Conservation (phyloP, 768 basidiomycete genomes). For the Fistulinella prunicolor region DNA sequence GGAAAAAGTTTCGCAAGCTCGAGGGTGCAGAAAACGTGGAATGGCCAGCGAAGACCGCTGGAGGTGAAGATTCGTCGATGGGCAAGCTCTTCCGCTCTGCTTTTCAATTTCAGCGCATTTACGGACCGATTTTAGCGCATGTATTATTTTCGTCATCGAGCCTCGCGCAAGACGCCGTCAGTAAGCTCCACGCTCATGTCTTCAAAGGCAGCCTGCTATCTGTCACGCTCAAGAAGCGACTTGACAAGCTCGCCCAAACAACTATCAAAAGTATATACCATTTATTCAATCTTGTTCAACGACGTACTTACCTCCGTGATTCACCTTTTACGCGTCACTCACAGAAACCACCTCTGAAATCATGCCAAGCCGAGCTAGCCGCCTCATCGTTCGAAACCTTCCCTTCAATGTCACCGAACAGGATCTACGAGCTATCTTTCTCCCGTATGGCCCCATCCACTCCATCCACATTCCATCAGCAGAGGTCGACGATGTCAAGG, state of each 20-base stretch:
- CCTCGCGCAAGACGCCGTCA: slow-evolving; percentile 66
- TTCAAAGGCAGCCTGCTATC: slow-evolving; percentile 89
- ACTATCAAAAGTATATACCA: slow-evolving; percentile 24
- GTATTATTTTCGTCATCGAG: slow-evolving; percentile 69
- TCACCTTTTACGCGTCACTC: not conserved
- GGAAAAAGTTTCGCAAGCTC: slow-evolving; percentile 87
- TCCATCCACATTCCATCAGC: slow-evolving; percentile 74
- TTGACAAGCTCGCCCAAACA: slow-evolving; percentile 62
- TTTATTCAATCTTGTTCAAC: not conserved
- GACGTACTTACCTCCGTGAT: not conserved
- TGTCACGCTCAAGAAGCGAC: slow-evolving; percentile 81
- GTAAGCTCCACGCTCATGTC: slow-evolving; percentile 86
- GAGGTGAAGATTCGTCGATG: slow-evolving; percentile 49
- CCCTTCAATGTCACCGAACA: slow-evolving; percentile 81
- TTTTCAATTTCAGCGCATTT: not conserved
- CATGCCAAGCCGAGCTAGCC: slow-evolving; percentile 66
- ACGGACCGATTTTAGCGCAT: slow-evolving; percentile 47
- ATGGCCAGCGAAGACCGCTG: slow-evolving; percentile 52
- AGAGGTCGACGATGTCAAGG: slow-evolving; percentile 26
- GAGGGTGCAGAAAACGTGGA: slow-evolving; percentile 72
- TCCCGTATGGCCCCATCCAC: slow-evolving; percentile 84
- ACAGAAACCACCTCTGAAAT: slow-evolving; percentile 34
- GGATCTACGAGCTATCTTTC: slow-evolving; percentile 82
- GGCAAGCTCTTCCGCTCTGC: slow-evolving; percentile 34
- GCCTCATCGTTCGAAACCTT: slow-evolving; percentile 89